Base-by-base conservation (phyloP, 495 filamentous ascomycete species). In the Trichoderma orchidacearum region DNA sequence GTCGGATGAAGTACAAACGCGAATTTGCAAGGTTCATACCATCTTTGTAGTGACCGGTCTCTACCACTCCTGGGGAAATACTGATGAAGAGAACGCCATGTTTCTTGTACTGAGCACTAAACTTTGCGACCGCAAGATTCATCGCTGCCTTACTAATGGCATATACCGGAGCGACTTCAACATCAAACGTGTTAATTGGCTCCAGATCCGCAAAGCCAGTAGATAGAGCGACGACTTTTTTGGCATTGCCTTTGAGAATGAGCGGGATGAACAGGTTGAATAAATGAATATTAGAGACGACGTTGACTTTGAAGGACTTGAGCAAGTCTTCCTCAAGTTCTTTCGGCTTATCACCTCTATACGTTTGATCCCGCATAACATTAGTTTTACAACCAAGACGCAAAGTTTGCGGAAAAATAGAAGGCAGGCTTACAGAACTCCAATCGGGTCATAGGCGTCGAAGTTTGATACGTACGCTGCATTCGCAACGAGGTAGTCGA, bases 171-270 rank as follows among this genome's bases (percentile, higher is more conserved):
- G 25, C 28, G 28, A 53, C 27, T 9, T 55, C 31, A 9, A 70
- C 51, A n/a, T 65, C 62, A 2, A 32, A 51, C 30, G 64, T 61
- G 28, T 60, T 56, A 30, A 58, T 63, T 18, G 70, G 27, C 15
- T 63, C 60, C 9, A 54, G 23, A 56, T 79, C 80, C 0, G 67
- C 77, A 25, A 66, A 27, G 28, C 76, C 80, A 11, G 61, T 72
- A 9, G 77, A 75, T 28, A 84, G 74, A 27, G 72, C 54, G 54
- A 84, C 70, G 53, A 82, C 70, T 58, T 85, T 85, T 63, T 82
- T 83, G 27, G 27, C 60, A 11, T 63, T 60, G 28, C 78, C 76
- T n/a, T 69, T 66, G 3, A 65, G 62, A 58, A 83, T 68, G 0
- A 82, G 68, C 5, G 80, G 77, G 3, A 79, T 30, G 64, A 79